Base-by-base conservation (phyloP, 371 early-diverging fungal species). In the Apophysomyces elegans region DNA sequence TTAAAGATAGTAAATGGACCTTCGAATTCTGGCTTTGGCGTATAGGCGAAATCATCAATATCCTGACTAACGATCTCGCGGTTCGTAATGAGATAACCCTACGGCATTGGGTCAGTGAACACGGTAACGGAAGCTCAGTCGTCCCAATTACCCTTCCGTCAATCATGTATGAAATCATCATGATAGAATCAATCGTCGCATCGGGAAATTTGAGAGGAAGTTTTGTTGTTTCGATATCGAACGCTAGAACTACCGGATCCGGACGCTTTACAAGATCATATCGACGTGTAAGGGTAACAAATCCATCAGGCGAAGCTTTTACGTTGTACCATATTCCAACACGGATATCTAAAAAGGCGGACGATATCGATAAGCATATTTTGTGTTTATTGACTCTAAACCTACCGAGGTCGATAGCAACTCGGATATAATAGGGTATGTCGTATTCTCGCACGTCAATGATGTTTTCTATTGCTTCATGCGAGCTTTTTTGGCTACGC, bases 101-200 rank as follows among this genome's bases (percentile, higher is more conserved):
- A 78, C 1, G 4, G 8, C 45, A 16, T 26, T 16, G 2, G 46
- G 65, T 18, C n/a, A 13, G 11, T 58, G 21, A 62, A 70, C 47
- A 67, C 63, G 45, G 64, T 32, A 62, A 12, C 65, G 2, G 32
- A 26, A 26, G 32, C 32, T 26, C 32, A 26, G 3, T 26, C 32
- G 32, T 26, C 3, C 32, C 2, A 26, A 3, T 59, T 85, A 93
- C 93, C 80, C 91, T 91, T 11, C 96, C 97, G 64, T 98, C 97
- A 65, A 98, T 91, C 98, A 99, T 98, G 74, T 99, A 97, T 12
- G 99, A 99, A 77, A 99, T 99, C 99, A 99, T 99, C 98, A 99
- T 99, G 68, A 99, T 94, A 37, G 88, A 81, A 78, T 99, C 99
- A 41, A 89, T 89, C 0, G 87, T 69, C 0, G 99, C 85, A 75